Base-by-base conservation (phyloP, 768 basidiomycete genomes). In the Hygrocybe coccinea region DNA sequence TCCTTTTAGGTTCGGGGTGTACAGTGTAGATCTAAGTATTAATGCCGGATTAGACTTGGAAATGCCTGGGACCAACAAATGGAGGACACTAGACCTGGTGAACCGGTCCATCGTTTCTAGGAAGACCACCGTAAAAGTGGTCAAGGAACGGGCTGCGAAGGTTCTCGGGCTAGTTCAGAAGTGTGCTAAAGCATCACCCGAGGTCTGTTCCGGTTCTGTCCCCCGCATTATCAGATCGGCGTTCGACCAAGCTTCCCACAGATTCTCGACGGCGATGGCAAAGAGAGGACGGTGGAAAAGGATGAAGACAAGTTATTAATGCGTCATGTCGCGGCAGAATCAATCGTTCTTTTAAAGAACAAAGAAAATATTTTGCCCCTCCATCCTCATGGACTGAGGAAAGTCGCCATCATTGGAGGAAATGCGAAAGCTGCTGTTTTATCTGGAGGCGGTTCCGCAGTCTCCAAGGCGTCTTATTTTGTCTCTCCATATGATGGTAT, bases 21-120 rank as follows among this genome's bases (percentile, higher is more conserved):
- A 80, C 60, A 76, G 74, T 55, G 78, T 76, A 7, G 62, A 71
- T 1, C 74, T 74, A 53, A 73, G 76, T 55, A 79, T 86, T 63
- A 81, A 81, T 56, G 84, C 85, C 9, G 84, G 84, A 0, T 65
- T 86, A 14, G 82, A 86, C 60, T 69, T 86, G 19, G 85, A 87
- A 63, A 84, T 83, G 82, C 82, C 81, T 70, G 77, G 63, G 41
- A 73, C 68, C 34, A 17, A 29, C 29, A 29, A 29, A 29, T 29
- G 29, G 29, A 29, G 29, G 29, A 29, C 29, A 4, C 22, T 38
- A 37, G 19, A 25, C 10, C 35, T 3, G 29, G 29, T 29, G 29
- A 29, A 29, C 29, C 29, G 29, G 4, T 29, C 29, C 29, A 29
- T 29, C 29, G 8, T 29, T 29, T 29, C 29, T 29, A 29, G 29